Evolutionary conservation across 1,139 yeast genomes (phyloP).

Genomic region (Protomyces inouyei): DNA sequence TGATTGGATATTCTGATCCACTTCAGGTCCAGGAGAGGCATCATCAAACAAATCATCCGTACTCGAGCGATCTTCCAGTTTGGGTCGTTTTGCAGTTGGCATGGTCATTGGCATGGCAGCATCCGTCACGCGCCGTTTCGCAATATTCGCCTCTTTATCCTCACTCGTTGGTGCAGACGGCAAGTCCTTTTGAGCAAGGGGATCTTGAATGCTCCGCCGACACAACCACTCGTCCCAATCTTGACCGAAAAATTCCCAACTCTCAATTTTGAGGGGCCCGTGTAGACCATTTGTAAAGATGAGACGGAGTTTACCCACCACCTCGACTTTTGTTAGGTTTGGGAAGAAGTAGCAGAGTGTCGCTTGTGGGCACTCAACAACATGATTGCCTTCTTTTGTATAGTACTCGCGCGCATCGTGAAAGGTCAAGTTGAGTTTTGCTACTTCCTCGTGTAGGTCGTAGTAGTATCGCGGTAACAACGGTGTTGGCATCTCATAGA

Average conservation of each 20-base stretch:
- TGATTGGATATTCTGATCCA: not conserved
- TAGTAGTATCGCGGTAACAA: constrained; percentile 11
- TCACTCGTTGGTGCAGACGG: not conserved
- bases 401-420: constrained; percentile 25
- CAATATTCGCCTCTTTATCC: not conserved
- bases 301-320: constrained; percentile 11
- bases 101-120: not conserved
- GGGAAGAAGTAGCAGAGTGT: constrained; percentile 19
- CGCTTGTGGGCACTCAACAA: constrained; percentile 20
- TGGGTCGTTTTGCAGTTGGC: not conserved
- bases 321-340: constrained; percentile 16
- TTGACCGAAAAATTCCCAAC: constrained; percentile 23
- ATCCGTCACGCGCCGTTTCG: not conserved
- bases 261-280: constrained; percentile 10
- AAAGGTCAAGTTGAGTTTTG: constrained; percentile 22
- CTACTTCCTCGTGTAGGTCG: constrained; percentile 6
- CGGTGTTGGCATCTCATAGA: constrained; percentile 21
- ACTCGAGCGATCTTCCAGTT: not conserved
- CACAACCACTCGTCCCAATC: constrained; percentile 25
- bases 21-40: not conserved
- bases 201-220: constrained; percentile 7
- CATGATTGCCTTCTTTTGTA: constrained; percentile 11
- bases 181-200: not conserved
- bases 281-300: constrained; percentile 8
- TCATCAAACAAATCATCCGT: not conserved